Percentiles rank a stretch among this genome's conserved stretches.
Evolutionary conservation across 352 stramenopile species (phyloP).

Genomic region (Phytophthora kernoviae): DNA sequence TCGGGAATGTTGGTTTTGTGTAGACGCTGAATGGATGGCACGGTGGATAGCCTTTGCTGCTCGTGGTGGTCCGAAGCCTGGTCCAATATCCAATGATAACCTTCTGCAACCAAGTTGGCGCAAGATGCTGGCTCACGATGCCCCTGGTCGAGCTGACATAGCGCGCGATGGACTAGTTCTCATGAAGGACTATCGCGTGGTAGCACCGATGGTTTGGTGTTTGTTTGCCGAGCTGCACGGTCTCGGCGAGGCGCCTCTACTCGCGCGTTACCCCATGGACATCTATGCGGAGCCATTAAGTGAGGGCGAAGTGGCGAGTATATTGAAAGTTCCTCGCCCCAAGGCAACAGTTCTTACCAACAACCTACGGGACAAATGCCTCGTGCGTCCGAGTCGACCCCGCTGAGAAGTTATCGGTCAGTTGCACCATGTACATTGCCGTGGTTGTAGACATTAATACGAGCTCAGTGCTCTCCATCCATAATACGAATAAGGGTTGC

Average conservation of each 20-base stretch:
- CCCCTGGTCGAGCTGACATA: constrained; percentile 47
- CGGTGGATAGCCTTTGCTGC: constrained; percentile 65
- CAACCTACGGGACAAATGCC: constrained; percentile 47
- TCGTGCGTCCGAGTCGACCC: constrained; percentile 27
- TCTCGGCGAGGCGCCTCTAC: constrained; percentile 47
- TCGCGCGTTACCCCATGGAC: constrained; percentile 54
- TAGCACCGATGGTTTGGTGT: constrained; percentile 80
- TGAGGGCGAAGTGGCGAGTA: constrained; percentile 31
- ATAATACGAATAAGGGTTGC: neutral
- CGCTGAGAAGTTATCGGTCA: constrained; percentile 10
- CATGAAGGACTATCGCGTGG: constrained; percentile 66
- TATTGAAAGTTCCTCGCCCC: constrained; percentile 49
- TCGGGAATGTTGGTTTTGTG: constrained; percentile 77
- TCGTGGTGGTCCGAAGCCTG: constrained; percentile 52
- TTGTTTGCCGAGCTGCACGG: constrained; percentile 70
- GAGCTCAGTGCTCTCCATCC: too few species aligned
- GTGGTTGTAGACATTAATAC: constrained; percentile 1
- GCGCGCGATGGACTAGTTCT: constrained; percentile 47
- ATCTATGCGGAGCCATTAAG: constrained; percentile 48
- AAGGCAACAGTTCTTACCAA: constrained; percentile 51
- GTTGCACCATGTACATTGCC: constrained; percentile 12
- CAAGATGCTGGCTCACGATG: constrained; percentile 32
- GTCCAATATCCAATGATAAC: constrained; percentile 67
- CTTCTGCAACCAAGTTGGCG: constrained; percentile 45
- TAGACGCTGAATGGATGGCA: constrained; percentile 71